These are phyloP conservation scores for Calonectria pseudoturangicola DNA, from an alignment of 2,329 filamentous ascomycete species.

Conservation along the genomic window DNA sequence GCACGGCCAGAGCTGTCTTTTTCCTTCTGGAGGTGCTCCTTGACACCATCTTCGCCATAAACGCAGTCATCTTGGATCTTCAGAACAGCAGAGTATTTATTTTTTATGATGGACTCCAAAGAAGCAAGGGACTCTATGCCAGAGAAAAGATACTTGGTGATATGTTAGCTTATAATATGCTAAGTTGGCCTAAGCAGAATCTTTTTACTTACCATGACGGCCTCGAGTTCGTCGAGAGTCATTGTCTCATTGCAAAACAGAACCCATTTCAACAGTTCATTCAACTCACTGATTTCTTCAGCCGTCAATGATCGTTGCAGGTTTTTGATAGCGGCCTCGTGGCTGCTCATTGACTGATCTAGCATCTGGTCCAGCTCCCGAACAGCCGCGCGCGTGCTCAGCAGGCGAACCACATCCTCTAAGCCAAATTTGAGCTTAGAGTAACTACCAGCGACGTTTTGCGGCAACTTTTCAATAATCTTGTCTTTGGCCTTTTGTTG, in stretches of 20 bases:
- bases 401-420: not conserved
- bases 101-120: slow-evolving; percentile 1
- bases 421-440: slow-evolving; percentile 11
- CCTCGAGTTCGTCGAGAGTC: not conserved
- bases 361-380: slow-evolving; percentile 4
- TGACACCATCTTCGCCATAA: slow-evolving; percentile 1
- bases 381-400: slow-evolving; percentile 1
- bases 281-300: not conserved
- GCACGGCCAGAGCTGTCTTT: not conserved
- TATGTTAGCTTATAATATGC: not conserved
- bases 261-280: slow-evolving; percentile 4
- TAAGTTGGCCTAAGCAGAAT: too few species aligned
- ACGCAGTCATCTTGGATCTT: not conserved
- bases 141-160: not conserved
- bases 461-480: not conserved
- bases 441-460: not conserved
- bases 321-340: slow-evolving; percentile 7
- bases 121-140: slow-evolving; percentile 1
- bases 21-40: slow-evolving; percentile 2
- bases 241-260: not conserved
- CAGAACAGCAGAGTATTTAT: not conserved
- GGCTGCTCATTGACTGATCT: slow-evolving; percentile 10
- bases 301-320: slow-evolving; percentile 4
- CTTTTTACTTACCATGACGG: not conserved
- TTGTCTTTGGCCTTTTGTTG: not conserved